These are phyloP conservation scores for Syzygium oleosum DNA, from an alignment of 345 rosid species.

Conservation along the genomic window DNA sequence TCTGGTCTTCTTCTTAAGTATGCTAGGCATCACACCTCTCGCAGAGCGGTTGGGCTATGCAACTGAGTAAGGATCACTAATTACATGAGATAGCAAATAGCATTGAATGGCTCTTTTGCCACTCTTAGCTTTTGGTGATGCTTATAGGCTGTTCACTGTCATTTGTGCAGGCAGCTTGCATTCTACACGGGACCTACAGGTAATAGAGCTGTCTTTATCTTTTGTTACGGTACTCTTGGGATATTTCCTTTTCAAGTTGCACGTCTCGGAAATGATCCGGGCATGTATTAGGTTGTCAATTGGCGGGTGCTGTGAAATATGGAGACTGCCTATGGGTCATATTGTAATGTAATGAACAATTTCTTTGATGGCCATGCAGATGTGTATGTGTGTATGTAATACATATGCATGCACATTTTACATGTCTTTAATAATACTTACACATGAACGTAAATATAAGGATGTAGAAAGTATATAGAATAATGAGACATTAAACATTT, in stretches of 20 bases:
- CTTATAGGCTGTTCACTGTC: not conserved
- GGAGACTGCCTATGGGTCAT: not conserved
- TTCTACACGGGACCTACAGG: constrained; percentile 45
- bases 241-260: not conserved
- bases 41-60: constrained; percentile 49
- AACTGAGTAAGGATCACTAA: constrained; percentile 27
- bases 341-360: not conserved
- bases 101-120: not conserved
- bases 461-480: not conserved
- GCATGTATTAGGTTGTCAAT: not conserved
- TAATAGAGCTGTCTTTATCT: not conserved
- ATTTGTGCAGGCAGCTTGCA: constrained; percentile 37
- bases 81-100: not conserved
- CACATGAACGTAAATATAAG: not conserved
- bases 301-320: not conserved
- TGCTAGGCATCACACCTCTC: constrained; percentile 41
- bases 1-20: constrained; percentile 35
- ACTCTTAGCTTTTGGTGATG: not conserved
- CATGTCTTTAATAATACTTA: not conserved
- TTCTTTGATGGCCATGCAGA: not conserved
- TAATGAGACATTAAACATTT: not conserved
- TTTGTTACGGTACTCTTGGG: not conserved
- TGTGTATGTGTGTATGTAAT: not conserved
- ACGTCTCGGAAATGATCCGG: not conserved
- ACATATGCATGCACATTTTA: not conserved